Conservation (phyloP, 768 basidiomycete genomes). For the Phaffia tasmanica region DNA sequence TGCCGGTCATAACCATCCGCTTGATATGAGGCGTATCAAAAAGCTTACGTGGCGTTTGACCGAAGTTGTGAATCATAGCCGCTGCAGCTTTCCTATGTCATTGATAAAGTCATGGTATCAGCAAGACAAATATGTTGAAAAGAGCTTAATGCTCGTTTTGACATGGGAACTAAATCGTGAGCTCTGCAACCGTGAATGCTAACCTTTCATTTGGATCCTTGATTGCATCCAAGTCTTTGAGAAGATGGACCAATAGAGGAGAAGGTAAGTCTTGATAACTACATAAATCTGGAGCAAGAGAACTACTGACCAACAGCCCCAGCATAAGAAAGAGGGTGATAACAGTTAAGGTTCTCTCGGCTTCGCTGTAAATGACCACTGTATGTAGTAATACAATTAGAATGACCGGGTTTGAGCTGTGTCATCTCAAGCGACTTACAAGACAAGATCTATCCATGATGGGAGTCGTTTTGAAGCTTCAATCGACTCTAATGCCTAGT, state of each 20-base stretch:
- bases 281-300: background rate
- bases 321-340: constrained; percentile 87
- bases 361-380: constrained; percentile 11
- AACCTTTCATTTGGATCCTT: constrained; percentile 76
- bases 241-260: constrained; percentile 30
- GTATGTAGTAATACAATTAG: background rate
- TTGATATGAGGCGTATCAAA: constrained; percentile 66
- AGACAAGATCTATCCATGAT: constrained; percentile 87
- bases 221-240: constrained; percentile 64
- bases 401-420: constrained; percentile 13
- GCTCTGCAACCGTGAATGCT: constrained; percentile 82
- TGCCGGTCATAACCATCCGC: constrained; percentile 55
- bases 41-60: constrained; percentile 80
- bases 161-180: too few species aligned
- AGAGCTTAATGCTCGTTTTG: too few species aligned
- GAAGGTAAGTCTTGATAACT: background rate
- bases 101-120: too few species aligned
- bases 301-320: constrained; percentile 50
- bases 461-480: constrained; percentile 73
- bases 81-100: too few species aligned
- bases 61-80: constrained; percentile 46
- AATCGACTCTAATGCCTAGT: constrained; percentile 73
- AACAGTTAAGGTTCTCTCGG: constrained; percentile 51
- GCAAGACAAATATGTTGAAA: too few species aligned
- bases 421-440: constrained; percentile 32